Base-by-base conservation (phyloP, 805 yeast genomes). In the Metschnikowia koreensis region DNA sequence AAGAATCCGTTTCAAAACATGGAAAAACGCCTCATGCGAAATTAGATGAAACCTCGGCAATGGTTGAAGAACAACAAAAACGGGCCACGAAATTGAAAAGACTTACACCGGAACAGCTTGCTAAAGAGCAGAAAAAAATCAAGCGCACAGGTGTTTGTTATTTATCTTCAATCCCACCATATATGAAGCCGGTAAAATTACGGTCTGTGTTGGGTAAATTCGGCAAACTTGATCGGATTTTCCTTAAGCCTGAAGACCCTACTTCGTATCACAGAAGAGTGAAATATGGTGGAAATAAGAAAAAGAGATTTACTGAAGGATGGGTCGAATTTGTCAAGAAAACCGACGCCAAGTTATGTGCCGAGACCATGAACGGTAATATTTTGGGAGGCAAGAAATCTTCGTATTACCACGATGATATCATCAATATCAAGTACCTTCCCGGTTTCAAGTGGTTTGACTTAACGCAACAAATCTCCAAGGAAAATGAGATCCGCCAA, bases 381-480 rank as follows among this genome's bases (percentile, higher is more conserved):
- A 88, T 78, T 9, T 71, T 94, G 34, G 99, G 98, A 28, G 99
- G 98, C 38, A 90, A 86, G 63, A 94, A 94, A 70, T 86, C 94
- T 2, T 81, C 86, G 9, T 93, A 87, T 63, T 94, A 92, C 70
- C 87, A 94, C 64, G 99, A 94, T 68, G 99, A 94, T 73, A 85
- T 94, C 27, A 77, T 96, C 74, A 94, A 91, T 66, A 83, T 93
- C 53, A 93, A 89, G 67, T 94, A 94, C 62, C 74, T 94, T 54
- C 84, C 89, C 9, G 91, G 93, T 1, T 94, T 93, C 79, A 94
- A 94, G 66, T 94, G 99, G 99, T 79, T 86, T 50, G 96, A 94
- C 63, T 76, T 94, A 65, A 92, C 97, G 2, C 96, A 87, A 66
- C 97, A 93, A 66, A 88, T 93, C 57, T 91, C 97, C 2, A 82